These are phyloP conservation scores for Pelargonium australe DNA, from an alignment of 441 rosid species.

Conservation along the genomic window DNA sequence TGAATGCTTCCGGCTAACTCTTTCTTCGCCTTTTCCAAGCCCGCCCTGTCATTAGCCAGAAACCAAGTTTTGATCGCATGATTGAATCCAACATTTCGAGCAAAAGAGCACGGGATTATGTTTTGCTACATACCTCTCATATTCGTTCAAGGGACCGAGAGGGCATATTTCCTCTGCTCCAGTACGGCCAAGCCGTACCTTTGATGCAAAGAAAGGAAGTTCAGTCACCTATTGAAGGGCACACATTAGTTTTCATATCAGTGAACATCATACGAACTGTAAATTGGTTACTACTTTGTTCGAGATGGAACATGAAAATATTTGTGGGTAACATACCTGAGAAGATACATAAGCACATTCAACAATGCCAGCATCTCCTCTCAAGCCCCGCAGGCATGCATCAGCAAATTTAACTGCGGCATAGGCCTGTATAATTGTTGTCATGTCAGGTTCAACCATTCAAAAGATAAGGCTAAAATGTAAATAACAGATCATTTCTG, in stretches of 20 bases:
- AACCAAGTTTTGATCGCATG: no score
- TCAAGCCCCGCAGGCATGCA: conserved; percentile 66
- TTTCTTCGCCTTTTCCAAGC: conserved; percentile 62
- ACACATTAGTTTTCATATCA: not conserved
- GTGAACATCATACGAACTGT: not conserved
- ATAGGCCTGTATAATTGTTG: conserved; percentile 44
- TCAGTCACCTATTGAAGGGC: conserved; percentile 49
- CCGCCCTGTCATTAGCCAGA: conserved; percentile 28
- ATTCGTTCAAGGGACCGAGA: conserved; percentile 57
- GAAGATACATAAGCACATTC: conserved; percentile 58
- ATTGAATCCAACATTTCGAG: no score
- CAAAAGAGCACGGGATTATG: no score
- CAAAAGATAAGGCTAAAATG: conserved; percentile 2
- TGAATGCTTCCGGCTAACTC: conserved; percentile 61
- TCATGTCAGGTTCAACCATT: not conserved
- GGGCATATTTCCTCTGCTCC: conserved; percentile 62
- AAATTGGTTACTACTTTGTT: not conserved
- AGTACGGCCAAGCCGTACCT: conserved; percentile 53
- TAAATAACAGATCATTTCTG: not conserved
- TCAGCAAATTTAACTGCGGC: conserved; percentile 91
- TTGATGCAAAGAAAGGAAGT: conserved; percentile 62
- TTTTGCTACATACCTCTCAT: conserved; percentile 38
- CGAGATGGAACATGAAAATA: not conserved
- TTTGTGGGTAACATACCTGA: conserved; percentile 29
- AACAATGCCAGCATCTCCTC: conserved; percentile 57